Evolutionary conservation across 768 basidiomycete species (phyloP), one percentile per base, ranked within the genome.

Genomic region (Sarcomyxa edulis): DNA sequence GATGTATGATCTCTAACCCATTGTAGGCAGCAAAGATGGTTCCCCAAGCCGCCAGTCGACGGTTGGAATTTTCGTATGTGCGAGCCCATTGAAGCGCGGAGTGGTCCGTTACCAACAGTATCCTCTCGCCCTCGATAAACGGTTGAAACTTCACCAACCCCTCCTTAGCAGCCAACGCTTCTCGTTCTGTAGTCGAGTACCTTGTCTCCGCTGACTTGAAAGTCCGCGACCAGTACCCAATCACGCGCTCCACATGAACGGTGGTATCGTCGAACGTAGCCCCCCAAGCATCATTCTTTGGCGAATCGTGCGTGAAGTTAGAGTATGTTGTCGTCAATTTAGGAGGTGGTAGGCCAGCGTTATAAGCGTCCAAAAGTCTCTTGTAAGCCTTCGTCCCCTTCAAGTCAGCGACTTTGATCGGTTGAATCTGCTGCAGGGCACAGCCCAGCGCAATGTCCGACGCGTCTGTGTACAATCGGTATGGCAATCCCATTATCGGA

Each of bases 1-100:
- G 37, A 31, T 64, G 64, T 1, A 59, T 45, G 11, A 65, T 61
- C 31, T 48, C 46, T 0, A 66, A 39, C 0, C 44, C 43, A 0
- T 55, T 59, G 21, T 53, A 63, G 1, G 62, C 60, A 0, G 52
- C 38, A 30, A 60, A 62, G 6, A 64, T n/a, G n/a, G n/a, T n/a
- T n/a, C n/a, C n/a, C n/a, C n/a, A n/a, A n/a, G n/a, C n/a, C n/a
- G n/a, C n/a, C n/a, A n/a, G n/a, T n/a, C n/a, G n/a, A n/a, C n/a
- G n/a, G n/a, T n/a, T n/a, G n/a, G n/a, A n/a, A n/a, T n/a, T n/a
- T n/a, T n/a, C n/a, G n/a, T n/a, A n/a, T n/a, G n/a, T n/a, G n/a
- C n/a, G n/a, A n/a, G n/a, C n/a, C n/a, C n/a, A n/a, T n/a, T n/a
- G n/a, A n/a, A n/a, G n/a, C n/a, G n/a, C n/a, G n/a, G n/a, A n/a